Conservation (phyloP, 768 basidiomycete species). For the Podaxis sp. region DNA sequence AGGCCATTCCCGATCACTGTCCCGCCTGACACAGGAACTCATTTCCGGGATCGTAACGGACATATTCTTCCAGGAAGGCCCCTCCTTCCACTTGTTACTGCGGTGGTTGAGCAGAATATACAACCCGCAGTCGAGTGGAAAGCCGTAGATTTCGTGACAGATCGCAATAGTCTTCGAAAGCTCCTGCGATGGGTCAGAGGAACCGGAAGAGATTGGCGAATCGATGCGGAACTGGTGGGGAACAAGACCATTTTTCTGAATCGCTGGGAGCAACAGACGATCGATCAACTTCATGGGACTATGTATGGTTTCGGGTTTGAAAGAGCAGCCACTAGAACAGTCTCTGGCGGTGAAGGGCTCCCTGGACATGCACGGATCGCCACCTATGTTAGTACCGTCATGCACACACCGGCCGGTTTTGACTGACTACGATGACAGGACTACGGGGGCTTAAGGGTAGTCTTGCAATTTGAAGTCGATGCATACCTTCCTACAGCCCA, state of each 20-base stretch:
- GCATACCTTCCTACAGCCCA: conserved; percentile 22
- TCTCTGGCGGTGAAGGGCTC: conserved; percentile 45
- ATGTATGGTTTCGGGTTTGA: conserved; percentile 66
- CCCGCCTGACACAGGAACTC: conserved; percentile 48
- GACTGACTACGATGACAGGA: conserved; percentile 36
- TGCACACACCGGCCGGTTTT: neutral
- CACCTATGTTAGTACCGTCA: conserved; percentile 48
- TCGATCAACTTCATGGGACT: conserved; percentile 34
- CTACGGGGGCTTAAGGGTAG: conserved; percentile 40
- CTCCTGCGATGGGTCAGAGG: conserved; percentile 52
- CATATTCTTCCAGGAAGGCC: conserved; percentile 35
- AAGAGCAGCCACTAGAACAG: conserved; percentile 45
- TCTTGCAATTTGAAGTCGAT: conserved; percentile 30
- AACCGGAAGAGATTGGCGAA: conserved; percentile 52
- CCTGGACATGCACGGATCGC: conserved; percentile 64
- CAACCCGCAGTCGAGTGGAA: conserved; percentile 38
- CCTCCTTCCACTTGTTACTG: conserved; percentile 57
- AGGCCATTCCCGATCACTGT: conserved; percentile 50
- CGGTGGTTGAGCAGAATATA: conserved; percentile 46
- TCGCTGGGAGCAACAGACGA: conserved; percentile 47
- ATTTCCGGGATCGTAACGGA: conserved; percentile 62
- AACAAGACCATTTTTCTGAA: conserved; percentile 58
- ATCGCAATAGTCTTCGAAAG: conserved; percentile 67
- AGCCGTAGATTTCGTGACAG: conserved; percentile 51
- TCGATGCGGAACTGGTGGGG: conserved; percentile 69